phyloP scores from a whole-genome alignment of 23 red algal species.

The Gracilariopsis chorda region DNA sequence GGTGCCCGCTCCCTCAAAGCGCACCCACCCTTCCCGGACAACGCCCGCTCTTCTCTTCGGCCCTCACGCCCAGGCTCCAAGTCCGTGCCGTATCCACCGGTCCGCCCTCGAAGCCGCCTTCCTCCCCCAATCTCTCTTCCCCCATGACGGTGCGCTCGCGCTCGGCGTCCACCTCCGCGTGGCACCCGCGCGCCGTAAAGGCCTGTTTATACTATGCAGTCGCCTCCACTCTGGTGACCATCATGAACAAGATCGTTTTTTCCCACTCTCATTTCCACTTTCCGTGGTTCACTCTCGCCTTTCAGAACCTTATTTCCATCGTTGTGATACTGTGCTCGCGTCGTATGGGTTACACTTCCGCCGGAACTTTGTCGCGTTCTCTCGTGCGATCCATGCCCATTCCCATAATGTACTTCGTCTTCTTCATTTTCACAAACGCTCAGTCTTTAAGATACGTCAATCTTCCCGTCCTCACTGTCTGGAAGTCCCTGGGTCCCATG shows the following conservation, averaged over 20 bases:
- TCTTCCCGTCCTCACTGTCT: constrained; percentile 81
- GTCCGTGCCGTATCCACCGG: not conserved
- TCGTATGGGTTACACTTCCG: constrained; percentile 1
- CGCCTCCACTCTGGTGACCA: constrained; percentile 58
- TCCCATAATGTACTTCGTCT: constrained; percentile 82
- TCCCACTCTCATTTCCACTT: constrained; percentile 81
- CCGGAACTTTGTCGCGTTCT: not conserved
- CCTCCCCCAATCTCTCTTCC: not conserved
- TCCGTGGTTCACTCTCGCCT: constrained; percentile 91
- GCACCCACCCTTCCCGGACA: not conserved
- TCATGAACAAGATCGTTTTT: constrained; percentile 95
- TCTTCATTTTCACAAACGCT: constrained; percentile 92
- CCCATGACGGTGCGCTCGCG: not conserved
- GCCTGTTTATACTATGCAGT: constrained; percentile 64
- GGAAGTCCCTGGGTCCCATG: constrained; percentile 83
- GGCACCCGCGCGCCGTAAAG: not conserved
- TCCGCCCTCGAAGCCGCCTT: not conserved
- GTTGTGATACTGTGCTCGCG: constrained; percentile 34
- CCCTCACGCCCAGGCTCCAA: not conserved
- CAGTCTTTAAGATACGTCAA: constrained; percentile 75
- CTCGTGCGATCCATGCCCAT: constrained; percentile 68
- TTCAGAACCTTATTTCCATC: constrained; percentile 76
- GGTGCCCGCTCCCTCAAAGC: too few relatives aligned
- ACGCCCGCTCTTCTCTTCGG: not conserved
- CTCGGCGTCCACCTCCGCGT: not conserved